Conservation (phyloP, 495 filamentous ascomycete species). For the Penicillium salamii region DNA sequence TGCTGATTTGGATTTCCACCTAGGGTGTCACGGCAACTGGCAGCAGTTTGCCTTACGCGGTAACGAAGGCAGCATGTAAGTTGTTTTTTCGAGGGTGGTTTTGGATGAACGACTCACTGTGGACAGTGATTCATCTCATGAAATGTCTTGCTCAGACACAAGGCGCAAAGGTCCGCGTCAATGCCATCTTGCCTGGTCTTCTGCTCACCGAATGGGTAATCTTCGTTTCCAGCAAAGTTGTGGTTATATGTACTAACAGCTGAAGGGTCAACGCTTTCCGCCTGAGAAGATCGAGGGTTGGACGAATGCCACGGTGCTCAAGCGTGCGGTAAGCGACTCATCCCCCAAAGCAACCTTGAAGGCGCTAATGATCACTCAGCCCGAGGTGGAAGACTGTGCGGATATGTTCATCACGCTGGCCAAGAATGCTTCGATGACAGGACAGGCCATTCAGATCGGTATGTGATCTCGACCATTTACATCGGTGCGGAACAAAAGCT, state of each 20-base stretch:
- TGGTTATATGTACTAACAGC: neutral
- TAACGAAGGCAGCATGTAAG: slow-evolving; percentile 62
- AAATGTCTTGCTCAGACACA: slow-evolving; percentile 67
- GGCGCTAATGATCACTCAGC: slow-evolving; percentile 30
- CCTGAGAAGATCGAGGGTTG: slow-evolving; percentile 37
- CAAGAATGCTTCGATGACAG: slow-evolving; percentile 58
- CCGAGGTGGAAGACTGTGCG: slow-evolving; percentile 55
- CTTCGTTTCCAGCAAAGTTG: neutral
- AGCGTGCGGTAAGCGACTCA: slow-evolving; percentile 36
- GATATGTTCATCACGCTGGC: slow-evolving; percentile 51
- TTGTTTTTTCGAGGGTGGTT: neutral
- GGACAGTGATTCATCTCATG: slow-evolving; percentile 62
- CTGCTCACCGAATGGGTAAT: slow-evolving; percentile 71
- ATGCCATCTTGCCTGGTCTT: slow-evolving; percentile 65
- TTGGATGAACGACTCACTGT: slow-evolving; percentile 8
- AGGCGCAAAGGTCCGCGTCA: slow-evolving; percentile 63
- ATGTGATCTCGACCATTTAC: slow-evolving; percentile 12
- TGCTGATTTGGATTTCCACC: neutral
- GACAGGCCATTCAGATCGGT: slow-evolving; percentile 54
- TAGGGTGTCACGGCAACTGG: slow-evolving; percentile 49
- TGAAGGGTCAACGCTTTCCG: slow-evolving; percentile 47
- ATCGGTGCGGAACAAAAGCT: neutral
- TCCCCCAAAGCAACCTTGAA: neutral
- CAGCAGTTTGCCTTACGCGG: slow-evolving; percentile 62
- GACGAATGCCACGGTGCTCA: slow-evolving; percentile 38